A percentile compares a stretch with the other conserved stretches of the same genome.
Evolutionary conservation across 805 yeast species (phyloP).

Genomic region (Millerozyma acaciae): DNA sequence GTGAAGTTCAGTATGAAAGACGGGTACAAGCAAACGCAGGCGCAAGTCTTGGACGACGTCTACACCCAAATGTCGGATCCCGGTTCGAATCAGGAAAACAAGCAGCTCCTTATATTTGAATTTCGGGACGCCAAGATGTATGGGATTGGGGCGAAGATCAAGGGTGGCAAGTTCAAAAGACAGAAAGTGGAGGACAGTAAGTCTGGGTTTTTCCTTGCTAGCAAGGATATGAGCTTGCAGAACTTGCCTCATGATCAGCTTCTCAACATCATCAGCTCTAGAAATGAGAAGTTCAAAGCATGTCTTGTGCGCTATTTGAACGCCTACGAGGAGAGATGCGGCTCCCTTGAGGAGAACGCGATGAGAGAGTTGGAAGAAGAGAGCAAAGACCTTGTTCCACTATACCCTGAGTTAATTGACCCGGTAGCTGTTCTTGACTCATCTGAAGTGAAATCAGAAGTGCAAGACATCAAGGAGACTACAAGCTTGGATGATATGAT

Average conservation of each 20-base stretch:
- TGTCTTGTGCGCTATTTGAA: slow-evolving; percentile 14
- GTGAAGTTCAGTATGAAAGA: slow-evolving; percentile 33
- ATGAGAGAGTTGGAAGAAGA: slow-evolving; percentile 32
- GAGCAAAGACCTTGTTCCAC: slow-evolving; percentile 44
- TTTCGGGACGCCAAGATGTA: slow-evolving; percentile 66
- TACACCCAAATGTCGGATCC: slow-evolving; percentile 53
- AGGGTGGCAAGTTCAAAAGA: slow-evolving; percentile 14
- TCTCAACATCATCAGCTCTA: slow-evolving; percentile 53
- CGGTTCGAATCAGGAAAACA: slow-evolving; percentile 27
- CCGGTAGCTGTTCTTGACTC: slow-evolving; percentile 29
- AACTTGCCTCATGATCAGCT: slow-evolving; percentile 54
- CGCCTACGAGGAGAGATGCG: slow-evolving; percentile 18
- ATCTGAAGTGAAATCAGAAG: slow-evolving; percentile 21
- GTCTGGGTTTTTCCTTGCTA: slow-evolving; percentile 23
- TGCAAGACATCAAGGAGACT: not conserved
- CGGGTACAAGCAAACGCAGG: slow-evolving; percentile 33
- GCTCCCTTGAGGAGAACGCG: slow-evolving; percentile 34
- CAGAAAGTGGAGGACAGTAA: slow-evolving; percentile 7
- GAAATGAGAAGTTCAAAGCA: slow-evolving; percentile 49
- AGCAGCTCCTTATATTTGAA: slow-evolving; percentile 67
- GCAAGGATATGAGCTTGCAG: slow-evolving; percentile 46
- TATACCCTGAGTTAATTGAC: slow-evolving; percentile 47
- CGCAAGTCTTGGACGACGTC: slow-evolving; percentile 42
- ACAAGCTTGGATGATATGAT: slow-evolving; percentile 44
- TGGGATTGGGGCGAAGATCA: slow-evolving; percentile 35